Percentiles rank a stretch among this genome's conserved stretches.
Evolutionary conservation across 768 basidiomycete species (phyloP).

Genomic region (Sporobolomyces pararoseus): DNA sequence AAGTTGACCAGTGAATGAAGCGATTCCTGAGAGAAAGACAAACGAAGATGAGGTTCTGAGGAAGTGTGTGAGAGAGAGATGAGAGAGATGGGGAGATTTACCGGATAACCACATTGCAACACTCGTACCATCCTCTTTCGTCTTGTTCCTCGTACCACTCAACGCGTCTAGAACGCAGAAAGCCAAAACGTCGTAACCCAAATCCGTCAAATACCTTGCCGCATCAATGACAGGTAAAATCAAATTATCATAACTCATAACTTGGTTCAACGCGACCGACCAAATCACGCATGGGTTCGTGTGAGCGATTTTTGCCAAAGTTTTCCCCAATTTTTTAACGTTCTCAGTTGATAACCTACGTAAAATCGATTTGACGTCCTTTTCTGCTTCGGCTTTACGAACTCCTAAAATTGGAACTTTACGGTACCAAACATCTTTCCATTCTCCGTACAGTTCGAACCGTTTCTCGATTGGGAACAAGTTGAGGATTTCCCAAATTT

Average conservation of each 20-base stretch:
- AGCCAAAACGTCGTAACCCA: slow-evolving; percentile 90
- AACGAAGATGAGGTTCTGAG: neutral
- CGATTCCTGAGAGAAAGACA: slow-evolving; percentile 61
- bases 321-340: slow-evolving; percentile 75
- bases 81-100: slow-evolving; percentile 54
- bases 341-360: slow-evolving; percentile 61
- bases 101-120: slow-evolving; percentile 87
- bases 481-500: slow-evolving; percentile 84
- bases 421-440: slow-evolving; percentile 70
- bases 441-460: slow-evolving; percentile 92
- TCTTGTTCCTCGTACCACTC: slow-evolving; percentile 70
- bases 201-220: slow-evolving; percentile 77
- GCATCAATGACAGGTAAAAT: slow-evolving; percentile 85
- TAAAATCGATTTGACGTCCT: slow-evolving; percentile 82
- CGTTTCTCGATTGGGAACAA: slow-evolving; percentile 73
- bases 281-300: slow-evolving; percentile 92
- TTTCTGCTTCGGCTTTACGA: slow-evolving; percentile 74
- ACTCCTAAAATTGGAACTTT: slow-evolving; percentile 74
- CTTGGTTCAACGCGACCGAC: slow-evolving; percentile 79
- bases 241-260: slow-evolving; percentile 93
- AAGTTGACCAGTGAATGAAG: slow-evolving; percentile 87
- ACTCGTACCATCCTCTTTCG: slow-evolving; percentile 89
- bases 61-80: neutral
- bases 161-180: slow-evolving; percentile 83
- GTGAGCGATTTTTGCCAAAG: slow-evolving; percentile 87